These are phyloP conservation scores for Paralagenidium karlingii DNA, from an alignment of 352 stramenopile species.

Conservation along the genomic window DNA sequence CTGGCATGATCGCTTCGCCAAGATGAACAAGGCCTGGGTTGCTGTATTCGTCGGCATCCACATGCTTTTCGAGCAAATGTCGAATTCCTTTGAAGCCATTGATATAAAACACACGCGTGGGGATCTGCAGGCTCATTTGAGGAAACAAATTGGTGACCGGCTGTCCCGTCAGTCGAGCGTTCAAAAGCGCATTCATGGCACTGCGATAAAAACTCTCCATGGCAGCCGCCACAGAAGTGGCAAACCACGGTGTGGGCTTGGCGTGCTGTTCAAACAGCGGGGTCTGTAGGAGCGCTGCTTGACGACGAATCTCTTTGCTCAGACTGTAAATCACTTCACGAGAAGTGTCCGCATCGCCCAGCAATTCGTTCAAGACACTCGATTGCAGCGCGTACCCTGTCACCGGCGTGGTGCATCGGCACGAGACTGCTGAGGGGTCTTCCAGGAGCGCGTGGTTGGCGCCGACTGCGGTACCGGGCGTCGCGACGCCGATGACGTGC, in stretches of 20 bases:
- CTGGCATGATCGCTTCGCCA: constrained; percentile 68
- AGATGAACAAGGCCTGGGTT: constrained; percentile 72
- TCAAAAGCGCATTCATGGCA: constrained; percentile 87
- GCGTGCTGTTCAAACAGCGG: constrained; percentile 85
- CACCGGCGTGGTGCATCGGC: constrained; percentile 72
- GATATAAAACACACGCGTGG: constrained; percentile 87
- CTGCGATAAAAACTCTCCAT: constrained; percentile 90
- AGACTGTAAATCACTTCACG: constrained; percentile 80
- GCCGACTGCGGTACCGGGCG: constrained; percentile 42
- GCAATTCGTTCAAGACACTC: constrained; percentile 49
- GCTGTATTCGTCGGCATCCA: constrained; percentile 71
- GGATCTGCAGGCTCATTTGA: constrained; percentile 92
- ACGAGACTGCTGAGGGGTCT: constrained; percentile 64
- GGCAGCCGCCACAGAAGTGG: constrained; percentile 83
- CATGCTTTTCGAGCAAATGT: constrained; percentile 74
- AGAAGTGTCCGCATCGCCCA: constrained; percentile 59
- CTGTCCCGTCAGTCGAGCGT: constrained; percentile 73
- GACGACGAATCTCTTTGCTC: constrained; percentile 80
- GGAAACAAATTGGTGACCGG: constrained; percentile 78
- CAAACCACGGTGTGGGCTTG: constrained; percentile 83
- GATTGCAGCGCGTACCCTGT: constrained; percentile 60
- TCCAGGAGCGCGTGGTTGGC: constrained; percentile 72
- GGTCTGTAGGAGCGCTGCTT: constrained; percentile 76
- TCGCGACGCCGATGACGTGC: constrained; percentile 43
- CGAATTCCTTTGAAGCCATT: constrained; percentile 89